These are phyloP conservation scores for Earliella scabrosa DNA, from an alignment of 1,284 basidiomycete genomes.

Conservation along the genomic window DNA sequence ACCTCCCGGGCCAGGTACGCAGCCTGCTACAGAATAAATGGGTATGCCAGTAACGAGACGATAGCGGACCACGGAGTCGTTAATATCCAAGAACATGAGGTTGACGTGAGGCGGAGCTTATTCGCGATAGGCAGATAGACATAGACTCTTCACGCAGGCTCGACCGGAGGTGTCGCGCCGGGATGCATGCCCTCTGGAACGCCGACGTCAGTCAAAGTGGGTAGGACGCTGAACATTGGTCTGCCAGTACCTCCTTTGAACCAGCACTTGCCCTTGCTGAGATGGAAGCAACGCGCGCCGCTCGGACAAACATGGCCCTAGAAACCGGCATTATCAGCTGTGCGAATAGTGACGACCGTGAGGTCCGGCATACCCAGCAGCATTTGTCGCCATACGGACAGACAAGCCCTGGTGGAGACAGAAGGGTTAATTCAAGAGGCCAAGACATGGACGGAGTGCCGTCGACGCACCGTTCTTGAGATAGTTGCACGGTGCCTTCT, in stretches of 20 bases:
- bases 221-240: neutral
- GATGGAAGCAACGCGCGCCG: conserved; percentile 56
- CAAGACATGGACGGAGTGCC: neutral
- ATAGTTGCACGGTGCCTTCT: conserved; percentile 82
- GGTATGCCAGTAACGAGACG: neutral
- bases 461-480: conserved; percentile 64
- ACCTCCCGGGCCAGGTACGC: neutral
- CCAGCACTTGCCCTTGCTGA: conserved; percentile 72
- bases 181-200: conserved; percentile 30
- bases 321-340: neutral
- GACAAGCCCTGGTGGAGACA: conserved; percentile 52
- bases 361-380: conserved; percentile 51
- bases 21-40: conserved; percentile 11
- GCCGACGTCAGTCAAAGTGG: neutral
- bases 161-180: neutral
- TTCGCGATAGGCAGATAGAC: neutral
- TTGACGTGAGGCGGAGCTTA: neutral
- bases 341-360: neutral
- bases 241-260: conserved; percentile 72
- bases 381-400: conserved; percentile 74
- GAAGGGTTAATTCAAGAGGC: neutral
- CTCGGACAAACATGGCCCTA: conserved; percentile 79
- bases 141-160: conserved; percentile 11
- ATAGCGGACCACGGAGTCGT: conserved; percentile 2
- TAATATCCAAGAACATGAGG: conserved; percentile 15